Base-by-base conservation (phyloP, 1,284 basidiomycete genomes). In the Ganoderma lingzhi region DNA sequence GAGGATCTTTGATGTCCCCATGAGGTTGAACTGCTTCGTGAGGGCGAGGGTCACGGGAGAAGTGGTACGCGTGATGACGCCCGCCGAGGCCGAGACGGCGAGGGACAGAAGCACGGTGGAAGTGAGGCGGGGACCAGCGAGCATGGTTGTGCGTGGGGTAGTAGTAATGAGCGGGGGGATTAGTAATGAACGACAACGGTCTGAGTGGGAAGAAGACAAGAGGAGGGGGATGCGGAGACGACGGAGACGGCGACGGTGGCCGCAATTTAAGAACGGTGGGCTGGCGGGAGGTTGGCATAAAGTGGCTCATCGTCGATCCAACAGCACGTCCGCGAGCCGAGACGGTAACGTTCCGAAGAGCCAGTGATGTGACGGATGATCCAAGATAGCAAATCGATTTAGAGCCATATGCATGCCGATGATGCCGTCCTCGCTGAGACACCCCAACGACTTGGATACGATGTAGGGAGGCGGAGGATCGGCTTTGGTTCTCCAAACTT, bases 21-120 rank as follows among this genome's bases (percentile, higher is more conserved):
- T 74, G 37, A 64, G 39, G 58, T 78, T 76, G 56, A 78, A 30
- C 32, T 71, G 73, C 51, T 74, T 70, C 6, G 72, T 71, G 51
- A 77, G 53, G 2, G 76, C 71, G 39, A 78, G 64, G 10, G 70
- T 73, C 15, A 78, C 62, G n/a, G 69, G 70, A 9, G 63, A 64
- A 1, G 71, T 51, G n/a, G 66, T 65, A n/a, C 66, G 64, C 10
- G 70, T 63, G 44, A 75, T 53, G 55, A 68, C 28, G 6, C 65
- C 63, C 4, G 71, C 69, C 1, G 59, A 45, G 6, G 37, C 44
- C 30, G 56, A 37, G 17, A 70, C 41, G 2, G 41, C 41, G 30
- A 68, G 28, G 17, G 60, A 37, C 14, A 63, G 30, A 41, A 69
- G n/a, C 30, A 63, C 58, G 15, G 28, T 35, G 5, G 48, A 58